A percentile compares a stretch with the other conserved stretches of the same genome.
Conservation (phyloP, 1,284 basidiomycete species). For the Phlebopus sp. region DNA sequence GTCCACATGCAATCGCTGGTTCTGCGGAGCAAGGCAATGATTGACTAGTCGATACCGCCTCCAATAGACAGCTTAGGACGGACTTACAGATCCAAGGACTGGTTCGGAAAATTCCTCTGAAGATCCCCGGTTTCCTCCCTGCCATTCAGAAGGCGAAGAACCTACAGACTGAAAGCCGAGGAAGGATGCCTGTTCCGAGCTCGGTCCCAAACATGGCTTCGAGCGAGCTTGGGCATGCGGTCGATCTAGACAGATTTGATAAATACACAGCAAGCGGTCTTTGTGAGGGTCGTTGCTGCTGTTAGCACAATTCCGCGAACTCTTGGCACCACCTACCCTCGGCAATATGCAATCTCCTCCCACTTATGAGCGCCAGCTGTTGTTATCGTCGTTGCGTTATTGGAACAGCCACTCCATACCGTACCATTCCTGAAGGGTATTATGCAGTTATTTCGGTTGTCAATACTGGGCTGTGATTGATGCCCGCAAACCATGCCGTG, state of each 20-base stretch:
- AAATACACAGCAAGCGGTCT: slow-evolving; percentile 7
- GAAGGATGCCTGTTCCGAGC: background rate
- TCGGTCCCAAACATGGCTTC: background rate
- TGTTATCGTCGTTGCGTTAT: background rate
- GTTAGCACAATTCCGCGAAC: background rate
- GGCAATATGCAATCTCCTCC: slow-evolving; percentile 1
- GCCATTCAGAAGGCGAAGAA: background rate
- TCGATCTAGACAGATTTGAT: slow-evolving; percentile 3
- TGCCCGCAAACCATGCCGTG: background rate
- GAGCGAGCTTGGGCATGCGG: background rate
- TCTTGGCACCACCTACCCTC: slow-evolving; percentile 6
- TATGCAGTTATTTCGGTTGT: background rate
- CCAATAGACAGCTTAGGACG: background rate
- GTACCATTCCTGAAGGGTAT: background rate
- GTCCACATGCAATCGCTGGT: slow-evolving; percentile 3
- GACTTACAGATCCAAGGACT: background rate
- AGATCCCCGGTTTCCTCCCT: background rate
- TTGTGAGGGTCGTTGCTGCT: slow-evolving; percentile 1
- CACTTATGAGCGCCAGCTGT: background rate
- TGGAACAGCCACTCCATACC: background rate
- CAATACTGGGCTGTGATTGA: background rate
- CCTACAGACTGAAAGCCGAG: slow-evolving; percentile 2
- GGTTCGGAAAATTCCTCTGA: background rate
- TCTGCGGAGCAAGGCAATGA: background rate
- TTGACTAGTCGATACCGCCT: slow-evolving; percentile 3